A percentile compares a stretch with the other conserved stretches of the same genome.
Evolutionary conservation across 495 filamentous ascomycete species (phyloP).

Genomic region (Penicillium nucicola): DNA sequence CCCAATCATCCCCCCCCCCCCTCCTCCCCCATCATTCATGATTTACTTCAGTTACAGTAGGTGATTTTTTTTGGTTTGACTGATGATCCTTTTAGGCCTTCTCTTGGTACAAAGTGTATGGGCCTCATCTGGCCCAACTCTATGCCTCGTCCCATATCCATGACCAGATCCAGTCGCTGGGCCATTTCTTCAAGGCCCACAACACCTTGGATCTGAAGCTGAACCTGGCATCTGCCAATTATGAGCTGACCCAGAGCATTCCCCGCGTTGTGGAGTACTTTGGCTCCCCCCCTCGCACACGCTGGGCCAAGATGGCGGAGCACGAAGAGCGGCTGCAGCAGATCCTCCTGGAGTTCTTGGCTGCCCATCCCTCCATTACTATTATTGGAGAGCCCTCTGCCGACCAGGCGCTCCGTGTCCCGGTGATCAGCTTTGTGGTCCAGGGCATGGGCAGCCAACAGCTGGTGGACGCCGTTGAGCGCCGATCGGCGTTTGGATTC

Average conservation of each 20-base stretch:
- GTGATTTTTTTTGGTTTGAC: too few relatives aligned
- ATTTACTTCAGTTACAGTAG: too few relatives aligned
- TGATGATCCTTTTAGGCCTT: slow-evolving; percentile 34
- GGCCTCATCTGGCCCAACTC: slow-evolving; percentile 66
- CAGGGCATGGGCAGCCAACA: slow-evolving; percentile 51
- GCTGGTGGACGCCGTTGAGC: slow-evolving; percentile 62
- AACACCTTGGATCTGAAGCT: slow-evolving; percentile 59
- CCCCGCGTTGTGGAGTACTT: slow-evolving; percentile 57
- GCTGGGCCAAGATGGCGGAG: slow-evolving; percentile 49
- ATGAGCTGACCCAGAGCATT: slow-evolving; percentile 62
- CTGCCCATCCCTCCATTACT: slow-evolving; percentile 40
- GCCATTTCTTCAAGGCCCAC: slow-evolving; percentile 65
- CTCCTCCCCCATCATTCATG: too few relatives aligned
- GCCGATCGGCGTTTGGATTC: slow-evolving; percentile 52
- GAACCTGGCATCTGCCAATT: slow-evolving; percentile 60
- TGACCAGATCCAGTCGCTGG: slow-evolving; percentile 49
- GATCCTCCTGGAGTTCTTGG: slow-evolving; percentile 55
- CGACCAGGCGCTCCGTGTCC: slow-evolving; percentile 48
- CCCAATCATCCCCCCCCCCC: slow-evolving; percentile 42
- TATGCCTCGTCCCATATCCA: slow-evolving; percentile 53
- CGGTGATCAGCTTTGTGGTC: slow-evolving; percentile 65
- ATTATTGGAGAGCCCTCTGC: slow-evolving; percentile 54
- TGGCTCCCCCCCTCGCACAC: slow-evolving; percentile 23
- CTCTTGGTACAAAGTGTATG: slow-evolving; percentile 75
- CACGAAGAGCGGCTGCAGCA: slow-evolving; percentile 61